Base-by-base conservation (phyloP, 2,329 filamentous ascomycete species). In the Thelonectria blattea region DNA sequence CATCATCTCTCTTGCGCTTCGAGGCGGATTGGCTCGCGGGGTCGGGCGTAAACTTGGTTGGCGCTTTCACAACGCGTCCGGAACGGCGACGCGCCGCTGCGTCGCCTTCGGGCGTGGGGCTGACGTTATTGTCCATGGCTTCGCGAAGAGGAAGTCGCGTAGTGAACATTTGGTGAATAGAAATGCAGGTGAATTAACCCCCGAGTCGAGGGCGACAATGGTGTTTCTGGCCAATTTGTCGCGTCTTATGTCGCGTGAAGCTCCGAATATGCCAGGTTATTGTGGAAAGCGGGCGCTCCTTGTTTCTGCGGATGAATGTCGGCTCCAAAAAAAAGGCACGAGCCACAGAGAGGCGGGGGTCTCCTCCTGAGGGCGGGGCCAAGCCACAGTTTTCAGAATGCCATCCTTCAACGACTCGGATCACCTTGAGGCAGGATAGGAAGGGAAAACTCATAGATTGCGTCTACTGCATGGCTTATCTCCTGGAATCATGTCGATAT, bases 51-150 rank as follows among this genome's bases (percentile, higher is more conserved):
- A 86, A 89, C 73, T 88, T 88, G 71, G 82, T 74, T 47, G 86
- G 85, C 37, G 79, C 80, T 71, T 80, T 85, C 63, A 86, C 81
- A 79, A 87, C 86, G 85, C 87, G 87, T 85, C 87, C 86, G 39
- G 88, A 91, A 66, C 87, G 85, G 75, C 88, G 88, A 81, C 84
- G 83, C 76, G 82, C 80, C 71, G 80, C 79, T 61, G 79, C 76
- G 63, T 81, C 79, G 62, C 79, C 78, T 56, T 83, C 81, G 62
- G 83, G 80, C 51, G 83, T 83, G 65, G 79, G 78, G 71, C 79
- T 82, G 74, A 81, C 80, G 77, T 83, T 84, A 71, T 81, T 83
- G 68, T 86, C 83, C 77, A 82, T 80, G 66, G 73, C 81, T 72
- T 83, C 61, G 64, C 56, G 58, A 52, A 61, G 46, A 30, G 65